Conservation (phyloP, 805 yeast genomes). For the Barnettozyma sp. region DNA sequence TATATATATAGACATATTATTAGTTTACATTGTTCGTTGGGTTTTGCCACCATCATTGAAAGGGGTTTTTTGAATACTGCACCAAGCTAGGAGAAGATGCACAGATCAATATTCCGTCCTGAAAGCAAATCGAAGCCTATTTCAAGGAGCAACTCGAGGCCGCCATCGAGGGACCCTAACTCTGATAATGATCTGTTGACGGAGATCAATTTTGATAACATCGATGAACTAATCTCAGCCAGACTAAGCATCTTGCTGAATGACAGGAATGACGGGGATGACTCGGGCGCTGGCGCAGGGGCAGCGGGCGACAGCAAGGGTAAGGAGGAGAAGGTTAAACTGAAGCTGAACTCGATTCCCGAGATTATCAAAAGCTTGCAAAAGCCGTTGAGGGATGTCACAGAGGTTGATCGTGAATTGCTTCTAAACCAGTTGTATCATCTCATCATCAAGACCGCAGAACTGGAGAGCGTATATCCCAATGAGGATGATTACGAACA, state of each 20-base stretch:
- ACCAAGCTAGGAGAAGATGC: constrained; percentile 1
- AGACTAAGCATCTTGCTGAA: constrained; percentile 18
- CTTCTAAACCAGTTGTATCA: constrained; percentile 22
- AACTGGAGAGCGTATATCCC: constrained; percentile 12
- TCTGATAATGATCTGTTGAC: constrained; percentile 18
- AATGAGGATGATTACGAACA: constrained; percentile 14
- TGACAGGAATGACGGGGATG: constrained; percentile 4
- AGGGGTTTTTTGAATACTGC: no score
- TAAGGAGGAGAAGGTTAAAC: constrained; percentile 10
- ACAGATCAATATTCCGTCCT: constrained; percentile 4
- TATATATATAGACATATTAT: no score
- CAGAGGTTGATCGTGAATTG: constrained; percentile 21
- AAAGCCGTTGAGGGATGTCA: constrained; percentile 18
- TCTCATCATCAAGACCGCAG: constrained; percentile 16
- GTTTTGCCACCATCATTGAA: neutral
- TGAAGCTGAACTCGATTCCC: constrained; percentile 20
- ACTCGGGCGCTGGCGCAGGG: constrained; percentile 7
- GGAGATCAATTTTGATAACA: constrained; percentile 22
- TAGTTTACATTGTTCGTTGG: no score
- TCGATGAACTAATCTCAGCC: constrained; percentile 22
- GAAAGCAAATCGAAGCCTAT: constrained; percentile 1
- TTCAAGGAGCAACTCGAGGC: constrained; percentile 10
- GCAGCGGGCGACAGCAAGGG: constrained; percentile 8
- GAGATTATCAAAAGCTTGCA: constrained; percentile 19
- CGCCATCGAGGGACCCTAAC: constrained; percentile 13